Evolutionary conservation across 2,329 filamentous ascomycete species (phyloP), one percentile per base, ranked within the genome.

Genomic region (Aspergillus ibericus): DNA sequence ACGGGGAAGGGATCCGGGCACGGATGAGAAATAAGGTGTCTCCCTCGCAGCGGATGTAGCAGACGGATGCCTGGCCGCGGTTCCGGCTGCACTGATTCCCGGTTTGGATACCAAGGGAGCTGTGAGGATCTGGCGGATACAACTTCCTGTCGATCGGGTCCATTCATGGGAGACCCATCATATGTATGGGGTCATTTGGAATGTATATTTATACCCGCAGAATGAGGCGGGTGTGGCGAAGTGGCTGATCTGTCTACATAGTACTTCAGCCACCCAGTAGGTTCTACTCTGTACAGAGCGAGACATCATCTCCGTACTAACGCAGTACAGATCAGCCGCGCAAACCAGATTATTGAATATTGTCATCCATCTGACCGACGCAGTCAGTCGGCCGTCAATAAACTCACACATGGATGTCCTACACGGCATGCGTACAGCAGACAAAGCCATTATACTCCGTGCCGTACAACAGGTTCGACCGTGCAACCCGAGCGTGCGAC

Each of bases 21-120:
- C 50, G 40, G 35, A 50, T 46, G 35, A 51, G 29, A 51, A 58
- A 56, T 60, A 60, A 49, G 47, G 32, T 52, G 55, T 48, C 36
- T 56, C 57, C 59, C 59, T 59, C 56, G 46, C 59, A 61, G 59
- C 57, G 56, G 56, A 59, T 55, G 52, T 51, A 42, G 42, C 52
- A 55, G 52, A 47, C 52, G 52, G 52, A 59, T 32, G 16, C 35
- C 52, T 36, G 38, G 16, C 10, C 35, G 29, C 47, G 42, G 13
- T 48, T 48, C 18, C 47, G 34, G 34, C 56, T 44, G 42, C 42
- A 40, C 22, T 48, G 49, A 12, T 58, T 53, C 53, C 57, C 46
- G 44, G 47, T 52, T 53, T 42, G 44, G 46, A 47, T 9, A 10
- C 8, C 29, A 32, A 32, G 29, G 29, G 29, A 32, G 29, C 38